Evolutionary conservation across 2,329 filamentous ascomycete genomes (phyloP), one percentile per base, ranked within the genome.

Genomic region (Aureobasidium namibiae): DNA sequence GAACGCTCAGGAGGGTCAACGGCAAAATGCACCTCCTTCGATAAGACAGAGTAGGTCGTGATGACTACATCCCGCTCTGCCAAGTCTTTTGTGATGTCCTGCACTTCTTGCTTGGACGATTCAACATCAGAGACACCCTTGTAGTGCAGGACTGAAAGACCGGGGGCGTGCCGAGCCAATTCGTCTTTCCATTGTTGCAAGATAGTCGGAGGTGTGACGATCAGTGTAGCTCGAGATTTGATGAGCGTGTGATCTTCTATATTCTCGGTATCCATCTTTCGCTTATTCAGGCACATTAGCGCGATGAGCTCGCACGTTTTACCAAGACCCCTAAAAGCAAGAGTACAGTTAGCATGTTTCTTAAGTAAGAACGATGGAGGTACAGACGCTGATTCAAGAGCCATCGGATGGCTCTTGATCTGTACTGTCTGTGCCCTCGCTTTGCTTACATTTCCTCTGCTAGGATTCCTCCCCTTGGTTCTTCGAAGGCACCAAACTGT

Each of bases 21-120:
- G 0, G 90, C 84, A 68, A 87, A 92, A 71, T 96, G 84, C 3
- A 97, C 79, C 67, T 99, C 94, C 10, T 80, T 78, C 0, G 87
- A 82, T n/a, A 97, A 80, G 1, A 92, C 83, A 52, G 80, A 79
- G 69, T 86, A 87, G 1, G 83, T 86, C 1, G 82, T 84, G 23
- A 87, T 68, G 2, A 87, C 81, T 38, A 86, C 78, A 67, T 86
- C 82, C 60, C 75, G 74, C 7, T 67, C 62, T 41, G 73, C 69
- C 42, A 86, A 68, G 46, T 80, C 69, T 29, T 77, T 69, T 3
- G 82, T 65, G 2, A 80, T 67, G 31, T 76, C 69, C 11, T 67
- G 61, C 39, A 76, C 71, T 4, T 67, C 65, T 26, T 68, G 68
- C 59, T 72, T 71, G 2, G 68, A 61, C 36, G 67, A 62, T 58